These are phyloP conservation scores for Termitomyces sp. DNA, from an alignment of 768 basidiomycete species.

Conservation along the genomic window DNA sequence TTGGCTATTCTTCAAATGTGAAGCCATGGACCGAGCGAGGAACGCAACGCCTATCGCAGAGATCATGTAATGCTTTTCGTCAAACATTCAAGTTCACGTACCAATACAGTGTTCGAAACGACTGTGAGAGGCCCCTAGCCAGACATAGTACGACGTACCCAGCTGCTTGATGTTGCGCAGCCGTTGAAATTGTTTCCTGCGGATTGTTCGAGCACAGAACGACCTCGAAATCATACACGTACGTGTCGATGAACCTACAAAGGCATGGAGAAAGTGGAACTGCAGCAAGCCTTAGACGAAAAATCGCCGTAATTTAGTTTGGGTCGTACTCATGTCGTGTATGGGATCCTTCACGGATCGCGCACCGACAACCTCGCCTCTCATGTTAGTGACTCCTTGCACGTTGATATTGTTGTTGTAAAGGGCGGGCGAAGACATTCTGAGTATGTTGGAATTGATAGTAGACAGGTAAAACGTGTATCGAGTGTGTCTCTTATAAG, in stretches of 20 bases:
- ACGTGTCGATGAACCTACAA: conserved; percentile 64
- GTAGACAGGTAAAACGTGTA: neutral
- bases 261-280: conserved; percentile 32
- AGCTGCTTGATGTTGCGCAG: conserved; percentile 76
- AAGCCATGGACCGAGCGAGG: conserved; percentile 60
- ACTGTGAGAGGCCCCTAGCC: conserved; percentile 74
- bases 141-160: conserved; percentile 70
- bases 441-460: neutral
- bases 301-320: neutral
- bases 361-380: neutral
- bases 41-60: conserved; percentile 58
- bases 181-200: conserved; percentile 71
- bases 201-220: neutral
- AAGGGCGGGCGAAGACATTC: neutral
- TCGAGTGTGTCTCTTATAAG: neutral
- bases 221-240: conserved; percentile 16
- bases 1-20: conserved; percentile 51
- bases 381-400: neutral
- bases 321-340: conserved; percentile 3
- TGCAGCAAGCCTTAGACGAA: conserved; percentile 9
- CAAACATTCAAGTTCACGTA: conserved; percentile 21
- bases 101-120: conserved; percentile 85
- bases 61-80: neutral
- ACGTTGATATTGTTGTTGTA: neutral
- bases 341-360: conserved; percentile 3